Conservation (phyloP, 768 basidiomycete species). For the Lactarius tabidus region DNA sequence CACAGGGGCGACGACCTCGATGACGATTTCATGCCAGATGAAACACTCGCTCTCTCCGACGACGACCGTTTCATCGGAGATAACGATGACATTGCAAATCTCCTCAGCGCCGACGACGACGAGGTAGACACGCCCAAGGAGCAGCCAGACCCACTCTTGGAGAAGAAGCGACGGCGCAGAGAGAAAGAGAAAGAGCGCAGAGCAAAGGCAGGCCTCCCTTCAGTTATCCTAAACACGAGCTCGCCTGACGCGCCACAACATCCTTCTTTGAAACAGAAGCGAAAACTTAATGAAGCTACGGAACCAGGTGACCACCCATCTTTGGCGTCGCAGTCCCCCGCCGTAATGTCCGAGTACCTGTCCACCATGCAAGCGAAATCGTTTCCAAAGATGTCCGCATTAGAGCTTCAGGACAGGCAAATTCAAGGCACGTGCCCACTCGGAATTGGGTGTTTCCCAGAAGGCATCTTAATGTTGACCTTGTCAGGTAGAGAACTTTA, state of each 20-base stretch:
- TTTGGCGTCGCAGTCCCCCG: conserved; percentile 54
- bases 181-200: conserved; percentile 72
- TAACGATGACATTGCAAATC: conserved; percentile 34
- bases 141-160: conserved; percentile 28
- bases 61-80: conserved; percentile 43
- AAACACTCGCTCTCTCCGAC: conserved; percentile 58
- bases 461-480: conserved; percentile 45
- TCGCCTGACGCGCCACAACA: conserved; percentile 14
- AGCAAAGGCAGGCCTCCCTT: conserved; percentile 45
- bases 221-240: background rate
- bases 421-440: conserved; percentile 63
- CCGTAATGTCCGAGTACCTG: conserved; percentile 58
- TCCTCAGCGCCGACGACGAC: conserved; percentile 47
- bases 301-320: conserved; percentile 40
- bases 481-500: conserved; percentile 57
- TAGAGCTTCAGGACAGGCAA: conserved; percentile 76
- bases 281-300: conserved; percentile 50
- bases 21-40: conserved; percentile 75
- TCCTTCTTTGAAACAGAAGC: conserved; percentile 44
- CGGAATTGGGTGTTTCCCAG: conserved; percentile 10
- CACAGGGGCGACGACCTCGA: conserved; percentile 73
- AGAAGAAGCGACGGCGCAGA: conserved; percentile 69
- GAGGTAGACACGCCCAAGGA: conserved; percentile 30
- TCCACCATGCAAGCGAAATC: conserved; percentile 62
- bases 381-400: conserved; percentile 59